Base-by-base conservation (phyloP, 2,329 filamentous ascomycete species). In the Fusarium sp. region DNA sequence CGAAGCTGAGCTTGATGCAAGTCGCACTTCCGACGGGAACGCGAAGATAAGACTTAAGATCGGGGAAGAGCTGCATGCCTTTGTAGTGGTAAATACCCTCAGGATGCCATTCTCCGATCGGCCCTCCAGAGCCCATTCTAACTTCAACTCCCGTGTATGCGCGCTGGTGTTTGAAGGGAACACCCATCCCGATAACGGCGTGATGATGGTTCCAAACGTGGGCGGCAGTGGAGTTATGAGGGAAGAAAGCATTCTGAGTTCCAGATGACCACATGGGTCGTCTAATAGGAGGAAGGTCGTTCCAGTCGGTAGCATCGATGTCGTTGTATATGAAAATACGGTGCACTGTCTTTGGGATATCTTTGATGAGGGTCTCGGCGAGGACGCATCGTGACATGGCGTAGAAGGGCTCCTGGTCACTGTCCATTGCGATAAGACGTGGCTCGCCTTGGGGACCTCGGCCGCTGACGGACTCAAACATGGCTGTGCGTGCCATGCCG, bases 1-100 rank as follows among this genome's bases (percentile, higher is more conserved):
- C 46, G 28, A 72, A 57, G 16, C 38, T 66, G 39, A 72, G 21
- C 6, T 24, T 58, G 24, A 72, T 55, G 35, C 57, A 60, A 18
- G 52, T 54, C n/a, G 67, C 48, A 24, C 55, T 66, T 15, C 56
- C 57, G 6, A 29, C 59, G 15, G 69, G 59, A 13, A 57, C 33
- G 23, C 26, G 33, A 41, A 63, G n/a, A 31, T 52, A 20, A 13
- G 35, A 24, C 26, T 37, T 37, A 24, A 31, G 23, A 26, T 71
- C 69, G 12, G 31, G 18, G 20, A 49, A 63, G 18, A 42, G 41
- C 4, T 50, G 38, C 16, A 70, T 48, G 23, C 16, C 37, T 37
- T 12, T n/a, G 18, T 66, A 69, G 13, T 20, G 35, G 18, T 52
- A 52, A 26, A 62, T 39, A 18, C 39, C 38, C 12, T 48, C 35